These are phyloP conservation scores for Lactifluus piperatus DNA, from an alignment of 768 basidiomycete genomes.

Conservation along the genomic window DNA sequence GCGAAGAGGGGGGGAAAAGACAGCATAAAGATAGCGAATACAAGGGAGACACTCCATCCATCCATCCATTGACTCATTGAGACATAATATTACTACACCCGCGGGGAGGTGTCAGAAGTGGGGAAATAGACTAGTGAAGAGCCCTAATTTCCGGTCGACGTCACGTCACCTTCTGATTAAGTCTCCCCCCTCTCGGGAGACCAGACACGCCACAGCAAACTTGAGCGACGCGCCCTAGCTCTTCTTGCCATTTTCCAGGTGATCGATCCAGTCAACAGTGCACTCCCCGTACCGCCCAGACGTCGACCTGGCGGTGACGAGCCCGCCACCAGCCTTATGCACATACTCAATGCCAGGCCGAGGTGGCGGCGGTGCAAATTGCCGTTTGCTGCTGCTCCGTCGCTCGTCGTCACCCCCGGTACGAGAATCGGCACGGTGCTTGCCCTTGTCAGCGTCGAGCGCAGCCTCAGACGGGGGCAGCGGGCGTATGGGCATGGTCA, in stretches of 20 bases:
- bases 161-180: too few relatives aligned
- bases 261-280: slow-evolving; percentile 6
- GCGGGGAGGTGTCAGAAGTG: neutral
- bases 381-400: neutral
- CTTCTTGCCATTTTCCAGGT: neutral
- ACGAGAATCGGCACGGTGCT: neutral
- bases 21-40: slow-evolving; percentile 15
- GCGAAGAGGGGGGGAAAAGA: neutral
- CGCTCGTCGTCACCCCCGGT: neutral
- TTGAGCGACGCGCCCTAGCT: neutral
- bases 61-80: neutral
- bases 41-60: neutral
- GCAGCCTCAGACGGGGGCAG: neutral
- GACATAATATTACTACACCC: neutral
- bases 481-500: neutral
- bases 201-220: neutral
- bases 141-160: neutral
- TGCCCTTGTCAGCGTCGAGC: neutral
- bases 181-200: neutral
- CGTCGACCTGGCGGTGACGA: slow-evolving; percentile 3
- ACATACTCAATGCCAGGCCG: slow-evolving; percentile 9
- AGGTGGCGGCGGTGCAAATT: slow-evolving; percentile 7
- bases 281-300: neutral
- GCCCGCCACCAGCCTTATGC: slow-evolving; percentile 3
- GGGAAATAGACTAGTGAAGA: neutral